phyloP scores from a whole-genome alignment of 2,329 filamentous ascomycete species.

The Colletotrichum eleusines region DNA sequence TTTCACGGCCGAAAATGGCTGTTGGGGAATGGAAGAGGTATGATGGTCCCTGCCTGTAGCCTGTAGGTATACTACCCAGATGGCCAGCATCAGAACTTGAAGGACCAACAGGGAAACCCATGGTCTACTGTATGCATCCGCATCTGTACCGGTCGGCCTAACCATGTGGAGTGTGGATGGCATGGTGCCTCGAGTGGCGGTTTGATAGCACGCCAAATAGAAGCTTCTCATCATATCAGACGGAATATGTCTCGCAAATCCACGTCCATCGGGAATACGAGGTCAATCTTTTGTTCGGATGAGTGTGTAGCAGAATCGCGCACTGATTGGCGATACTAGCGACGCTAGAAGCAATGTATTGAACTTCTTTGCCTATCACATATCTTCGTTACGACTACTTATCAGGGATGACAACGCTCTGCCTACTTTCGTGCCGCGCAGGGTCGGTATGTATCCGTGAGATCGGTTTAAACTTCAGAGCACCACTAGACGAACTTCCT shows the following conservation, averaged over 20 bases:
- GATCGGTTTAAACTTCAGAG: too few species aligned
- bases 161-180: neutral
- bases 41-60: too few species aligned
- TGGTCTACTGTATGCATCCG: neutral
- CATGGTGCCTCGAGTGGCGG: conserved; percentile 5
- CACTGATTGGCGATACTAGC: neutral
- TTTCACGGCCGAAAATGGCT: conserved; percentile 19
- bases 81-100: conserved; percentile 28
- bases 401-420: neutral
- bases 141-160: conserved; percentile 1
- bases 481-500: neutral
- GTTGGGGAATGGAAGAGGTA: neutral
- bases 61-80: too few species aligned
- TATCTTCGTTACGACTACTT: neutral
- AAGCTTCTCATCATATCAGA: conserved; percentile 23
- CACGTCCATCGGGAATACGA: neutral
- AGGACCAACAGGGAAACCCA: conserved; percentile 20
- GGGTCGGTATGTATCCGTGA: neutral
- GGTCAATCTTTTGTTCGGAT: neutral
- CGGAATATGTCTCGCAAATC: conserved; percentile 31
- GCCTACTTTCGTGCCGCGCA: neutral
- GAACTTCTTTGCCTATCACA: neutral
- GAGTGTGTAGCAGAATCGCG: neutral
- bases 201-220: neutral
- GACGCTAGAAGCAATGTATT: too few species aligned